Percentiles rank a stretch among this genome's conserved stretches.
Evolutionary conservation across 2,329 filamentous ascomycete species (phyloP).

Genomic region (Emergomyces orientalis): DNA sequence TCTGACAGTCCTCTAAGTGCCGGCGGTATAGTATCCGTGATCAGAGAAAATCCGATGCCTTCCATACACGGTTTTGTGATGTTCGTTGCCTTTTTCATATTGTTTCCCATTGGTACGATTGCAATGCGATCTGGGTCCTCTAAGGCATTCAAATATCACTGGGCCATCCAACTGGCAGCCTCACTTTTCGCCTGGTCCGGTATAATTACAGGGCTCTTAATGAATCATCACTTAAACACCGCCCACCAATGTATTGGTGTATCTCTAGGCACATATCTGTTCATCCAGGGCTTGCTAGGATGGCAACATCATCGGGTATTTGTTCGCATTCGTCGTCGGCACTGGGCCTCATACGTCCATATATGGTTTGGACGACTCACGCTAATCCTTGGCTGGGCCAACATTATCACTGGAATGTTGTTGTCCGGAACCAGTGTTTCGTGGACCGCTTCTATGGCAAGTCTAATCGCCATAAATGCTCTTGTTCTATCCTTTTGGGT

Average conservation of each 20-base stretch:
- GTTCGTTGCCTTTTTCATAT: constrained; percentile 4
- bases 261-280: background rate
- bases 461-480: background rate
- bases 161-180: background rate
- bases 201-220: background rate
- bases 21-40: background rate
- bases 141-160: constrained; percentile 1
- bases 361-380: constrained; percentile 2
- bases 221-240: constrained; percentile 1
- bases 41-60: background rate
- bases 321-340: background rate
- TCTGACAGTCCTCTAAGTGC: background rate
- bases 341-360: background rate
- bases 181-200: background rate
- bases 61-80: constrained; percentile 3
- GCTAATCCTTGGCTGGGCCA: background rate
- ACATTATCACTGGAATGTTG: constrained; percentile 3
- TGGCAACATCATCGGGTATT: constrained; percentile 5
- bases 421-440: background rate
- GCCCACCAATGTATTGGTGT: constrained; percentile 1
- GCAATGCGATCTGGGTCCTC: constrained; percentile 1
- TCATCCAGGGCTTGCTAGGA: constrained; percentile 1
- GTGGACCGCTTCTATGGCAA: constrained; percentile 2
- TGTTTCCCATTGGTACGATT: background rate
- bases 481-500: background rate